These are phyloP conservation scores for Brassica balearica DNA, from an alignment of 441 rosid genomes.

Conservation along the genomic window DNA sequence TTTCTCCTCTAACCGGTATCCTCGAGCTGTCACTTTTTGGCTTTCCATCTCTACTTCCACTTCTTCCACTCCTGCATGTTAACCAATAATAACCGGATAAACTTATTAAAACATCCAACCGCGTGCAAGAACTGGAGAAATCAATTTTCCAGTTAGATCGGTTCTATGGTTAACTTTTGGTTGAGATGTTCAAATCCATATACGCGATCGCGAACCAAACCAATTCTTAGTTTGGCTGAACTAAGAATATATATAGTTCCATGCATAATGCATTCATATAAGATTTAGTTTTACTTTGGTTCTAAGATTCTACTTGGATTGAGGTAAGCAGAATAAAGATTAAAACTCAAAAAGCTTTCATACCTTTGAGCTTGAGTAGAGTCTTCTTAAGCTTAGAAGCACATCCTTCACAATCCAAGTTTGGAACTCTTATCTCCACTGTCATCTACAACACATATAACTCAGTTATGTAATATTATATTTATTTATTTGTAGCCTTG, in stretches of 20 bases:
- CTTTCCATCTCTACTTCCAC: constrained; percentile 86
- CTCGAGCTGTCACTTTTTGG: constrained; percentile 68
- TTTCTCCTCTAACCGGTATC: constrained; percentile 71
- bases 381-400: constrained; percentile 87
- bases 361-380: constrained; percentile 89
- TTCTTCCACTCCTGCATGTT: constrained; percentile 69
- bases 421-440: constrained; percentile 91
- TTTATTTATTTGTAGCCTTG: neutral
- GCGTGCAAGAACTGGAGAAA: neutral
- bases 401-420: constrained; percentile 89
- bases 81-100: constrained; percentile 10
- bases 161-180: neutral
- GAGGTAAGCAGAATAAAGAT: neutral
- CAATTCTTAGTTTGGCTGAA: neutral
- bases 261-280: constrained; percentile 1
- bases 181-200: neutral
- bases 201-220: neutral
- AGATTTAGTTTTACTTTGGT: constrained; percentile 10
- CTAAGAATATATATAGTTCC: neutral
- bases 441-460: constrained; percentile 50
- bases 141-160: neutral
- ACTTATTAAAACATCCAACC: neutral
- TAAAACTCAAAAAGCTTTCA: constrained; percentile 6
- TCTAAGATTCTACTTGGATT: neutral
- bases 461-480: neutral